Base-by-base conservation (phyloP, 2,329 filamentous ascomycete genomes). In the Zymoseptoria tritici region DNA sequence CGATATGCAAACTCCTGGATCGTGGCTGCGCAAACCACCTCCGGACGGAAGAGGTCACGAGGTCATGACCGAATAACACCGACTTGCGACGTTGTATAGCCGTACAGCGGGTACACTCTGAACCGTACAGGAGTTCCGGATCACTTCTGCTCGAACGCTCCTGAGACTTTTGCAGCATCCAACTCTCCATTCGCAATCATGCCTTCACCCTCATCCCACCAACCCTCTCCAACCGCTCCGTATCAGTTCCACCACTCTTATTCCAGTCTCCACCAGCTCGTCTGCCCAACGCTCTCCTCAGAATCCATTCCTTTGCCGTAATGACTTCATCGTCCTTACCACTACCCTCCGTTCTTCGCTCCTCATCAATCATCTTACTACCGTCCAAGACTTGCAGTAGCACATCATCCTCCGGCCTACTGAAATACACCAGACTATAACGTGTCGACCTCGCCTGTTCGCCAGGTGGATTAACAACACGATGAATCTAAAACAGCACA, bases 361-460 rank as follows among this genome's bases (percentile, higher is more conserved):
- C 64, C 57, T 68, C 59, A 36, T 72, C 67, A 42, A 73, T 68
- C 49, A 70, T 20, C 16, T 55, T 58, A 57, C 71, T 70, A 16
- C 70, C 72, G 16, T 74, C 67, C 59, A 78, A 59, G 46, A 71
- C 67, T 64, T 62, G 75, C 66, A 81, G 63, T 21, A 77, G 56
- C 16, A 81, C 76, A 22, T 78, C 72, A 69, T 82, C 77, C 65
- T 77, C 79, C 2, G 81, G 81, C 62, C 82, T 68, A 26, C 75
- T 72, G 68, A 84, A 84, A 65, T 83, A 83, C 9, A 83, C 81
- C 20, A 84, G 63, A 69, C 80, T 82, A 66, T 78, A 80, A 57
- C 82, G 72, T 20, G 74, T 76, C 16, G 57, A 60, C n/a, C 72
- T 68, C 4, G 68, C 74, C 67, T 83, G 81, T 9, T 69, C 66